phyloP scores from a whole-genome alignment of 2,329 filamentous ascomycete species.

The Zymoseptoria crescenta region DNA sequence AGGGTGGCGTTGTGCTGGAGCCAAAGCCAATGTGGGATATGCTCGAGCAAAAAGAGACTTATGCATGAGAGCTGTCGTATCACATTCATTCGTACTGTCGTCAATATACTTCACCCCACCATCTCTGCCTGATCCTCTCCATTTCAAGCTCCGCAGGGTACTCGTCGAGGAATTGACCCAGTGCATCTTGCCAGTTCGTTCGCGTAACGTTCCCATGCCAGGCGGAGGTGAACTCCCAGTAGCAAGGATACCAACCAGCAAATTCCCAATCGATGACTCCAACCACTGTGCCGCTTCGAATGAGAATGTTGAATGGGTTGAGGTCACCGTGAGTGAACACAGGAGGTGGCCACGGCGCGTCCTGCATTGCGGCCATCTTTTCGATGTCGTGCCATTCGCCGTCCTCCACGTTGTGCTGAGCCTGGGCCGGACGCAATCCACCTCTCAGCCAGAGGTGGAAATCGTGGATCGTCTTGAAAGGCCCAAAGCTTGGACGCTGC shows the following conservation, averaged over 20 bases:
- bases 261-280: constrained; percentile 43
- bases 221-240: constrained; percentile 38
- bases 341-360: neutral
- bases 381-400: constrained; percentile 1
- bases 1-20: constrained; percentile 5
- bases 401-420: neutral
- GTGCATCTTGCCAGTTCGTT: constrained; percentile 29
- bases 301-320: constrained; percentile 14
- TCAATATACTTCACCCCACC: constrained; percentile 29
- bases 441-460: constrained; percentile 5
- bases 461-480: constrained; percentile 5
- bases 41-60: constrained; percentile 3
- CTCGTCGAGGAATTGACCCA: constrained; percentile 33
- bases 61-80: neutral
- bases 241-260: constrained; percentile 41
- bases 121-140: constrained; percentile 34
- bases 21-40: constrained; percentile 24
- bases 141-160: constrained; percentile 34
- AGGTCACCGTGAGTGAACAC: constrained; percentile 19
- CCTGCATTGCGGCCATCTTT: constrained; percentile 1
- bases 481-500: neutral
- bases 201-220: constrained; percentile 37
- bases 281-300: constrained; percentile 25
- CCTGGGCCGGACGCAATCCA: neutral
- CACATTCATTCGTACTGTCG: neutral